Percentiles rank a stretch among this genome's conserved stretches.
Evolutionary conservation across 148 eudicot species (phyloP).

Genomic region (Rhododendron ovatum): DNA sequence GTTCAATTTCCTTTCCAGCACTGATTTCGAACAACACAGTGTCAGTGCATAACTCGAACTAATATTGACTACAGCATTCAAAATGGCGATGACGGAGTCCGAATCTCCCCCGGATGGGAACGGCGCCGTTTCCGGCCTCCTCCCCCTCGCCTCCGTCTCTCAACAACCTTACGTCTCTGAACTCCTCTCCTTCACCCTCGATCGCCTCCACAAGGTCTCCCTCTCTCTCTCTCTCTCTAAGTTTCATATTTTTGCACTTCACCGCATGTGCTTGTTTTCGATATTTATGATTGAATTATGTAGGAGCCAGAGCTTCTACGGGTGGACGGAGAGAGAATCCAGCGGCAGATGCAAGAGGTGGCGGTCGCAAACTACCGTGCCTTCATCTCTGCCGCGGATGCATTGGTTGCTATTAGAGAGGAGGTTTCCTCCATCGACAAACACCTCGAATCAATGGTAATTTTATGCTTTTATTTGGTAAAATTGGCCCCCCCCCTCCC

Average conservation of each 20-base stretch:
- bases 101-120: constrained; percentile 34
- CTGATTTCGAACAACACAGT: neutral
- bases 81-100: constrained; percentile 20
- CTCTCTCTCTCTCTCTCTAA: neutral
- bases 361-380: constrained; percentile 95
- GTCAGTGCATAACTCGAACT: neutral
- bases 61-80: neutral
- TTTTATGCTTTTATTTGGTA: neutral
- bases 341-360: constrained; percentile 97
- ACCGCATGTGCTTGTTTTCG: neutral
- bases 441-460: constrained; percentile 85
- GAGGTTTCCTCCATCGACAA: constrained; percentile 86
- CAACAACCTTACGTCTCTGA: constrained; percentile 98
- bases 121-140: constrained; percentile 40
- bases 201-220: constrained; percentile 90
- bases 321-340: constrained; percentile 93
- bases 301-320: constrained; percentile 96
- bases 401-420: constrained; percentile 63
- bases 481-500: neutral
- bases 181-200: constrained; percentile 96
- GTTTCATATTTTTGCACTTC: neutral
- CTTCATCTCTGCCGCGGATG: constrained; percentile 93
- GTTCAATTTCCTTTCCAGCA: neutral
- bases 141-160: constrained; percentile 78
- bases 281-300: neutral